Percentiles rank a stretch among this genome's conserved stretches.
Conservation (phyloP, 2,329 filamentous ascomycete species). For the Onygena corvina region DNA sequence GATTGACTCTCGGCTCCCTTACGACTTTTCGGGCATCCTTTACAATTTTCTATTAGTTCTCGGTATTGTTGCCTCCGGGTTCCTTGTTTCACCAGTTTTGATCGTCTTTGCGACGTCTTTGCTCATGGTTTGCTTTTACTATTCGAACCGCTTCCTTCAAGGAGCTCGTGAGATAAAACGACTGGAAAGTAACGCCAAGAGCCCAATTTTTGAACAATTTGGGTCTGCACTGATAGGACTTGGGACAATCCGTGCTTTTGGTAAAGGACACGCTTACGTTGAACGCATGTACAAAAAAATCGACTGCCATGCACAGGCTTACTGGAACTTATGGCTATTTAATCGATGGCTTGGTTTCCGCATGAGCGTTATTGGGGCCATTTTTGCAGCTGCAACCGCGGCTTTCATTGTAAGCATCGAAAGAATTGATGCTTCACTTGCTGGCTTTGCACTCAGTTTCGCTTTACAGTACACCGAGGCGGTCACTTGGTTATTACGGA, state of each 20-base stretch:
- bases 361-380: conserved; percentile 55
- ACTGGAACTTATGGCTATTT: conserved; percentile 58
- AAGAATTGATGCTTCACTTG: conserved; percentile 54
- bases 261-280: conserved; percentile 54
- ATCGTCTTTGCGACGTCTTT: conserved; percentile 50
- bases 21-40: conserved; percentile 49
- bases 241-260: conserved; percentile 62
- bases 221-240: conserved; percentile 60
- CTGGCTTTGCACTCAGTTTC: conserved; percentile 65
- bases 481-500: conserved; percentile 54
- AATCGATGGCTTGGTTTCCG: conserved; percentile 68
- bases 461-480: conserved; percentile 55
- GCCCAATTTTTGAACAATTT: conserved; percentile 70
- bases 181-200: conserved; percentile 64
- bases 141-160: conserved; percentile 52
- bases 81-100: conserved; percentile 57
- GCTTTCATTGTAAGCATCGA: conserved; percentile 51
- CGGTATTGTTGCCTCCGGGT: conserved; percentile 53
- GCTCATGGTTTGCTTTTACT: conserved; percentile 45
- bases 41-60: conserved; percentile 50
- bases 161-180: conserved; percentile 64
- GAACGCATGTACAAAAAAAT: conserved; percentile 57
- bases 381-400: conserved; percentile 56
- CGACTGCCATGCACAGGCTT: conserved; percentile 54
- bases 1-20: conserved; percentile 56